These are phyloP conservation scores for Stachybotrys chlorohalonatus DNA, from an alignment of 2,329 filamentous ascomycete species.

Conservation along the genomic window DNA sequence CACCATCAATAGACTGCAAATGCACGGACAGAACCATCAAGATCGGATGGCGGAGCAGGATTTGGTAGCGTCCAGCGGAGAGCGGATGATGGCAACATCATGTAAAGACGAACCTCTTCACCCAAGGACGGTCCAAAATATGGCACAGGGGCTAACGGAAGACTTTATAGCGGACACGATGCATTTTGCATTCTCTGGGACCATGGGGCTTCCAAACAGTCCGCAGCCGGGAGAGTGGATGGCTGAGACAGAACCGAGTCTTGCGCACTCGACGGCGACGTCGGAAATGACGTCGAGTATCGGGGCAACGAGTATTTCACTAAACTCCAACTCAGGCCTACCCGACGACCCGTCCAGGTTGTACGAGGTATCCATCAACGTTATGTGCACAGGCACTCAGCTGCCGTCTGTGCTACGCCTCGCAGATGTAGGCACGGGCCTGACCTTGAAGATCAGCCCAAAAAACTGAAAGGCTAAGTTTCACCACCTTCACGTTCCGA, in stretches of 20 bases:
- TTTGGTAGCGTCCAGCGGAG: not conserved
- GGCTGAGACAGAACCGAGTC: not conserved
- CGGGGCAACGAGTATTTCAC: not conserved
- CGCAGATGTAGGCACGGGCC: not conserved
- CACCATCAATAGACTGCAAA: not conserved
- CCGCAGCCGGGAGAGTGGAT: not conserved
- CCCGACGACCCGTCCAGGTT: not conserved
- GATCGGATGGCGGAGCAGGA: not conserved
- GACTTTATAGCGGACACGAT: not conserved
- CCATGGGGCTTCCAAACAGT: not conserved
- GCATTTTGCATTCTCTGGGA: not conserved
- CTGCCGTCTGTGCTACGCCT: not conserved
- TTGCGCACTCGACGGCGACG: not conserved
- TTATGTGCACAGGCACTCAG: not conserved
- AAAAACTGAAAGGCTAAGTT: not conserved
- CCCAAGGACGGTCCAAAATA: not conserved
- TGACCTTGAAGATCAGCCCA: not conserved
- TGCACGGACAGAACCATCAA: not conserved
- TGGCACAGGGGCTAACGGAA: not conserved
- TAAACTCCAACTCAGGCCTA: not conserved
- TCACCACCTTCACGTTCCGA: not conserved
- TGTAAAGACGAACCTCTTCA: not conserved
- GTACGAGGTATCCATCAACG: not conserved
- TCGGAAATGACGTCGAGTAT: not conserved
- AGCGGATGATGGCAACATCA: not conserved